phyloP scores from a whole-genome alignment of 2,329 filamentous ascomycete genomes.

The Fusarium tuaranense region DNA sequence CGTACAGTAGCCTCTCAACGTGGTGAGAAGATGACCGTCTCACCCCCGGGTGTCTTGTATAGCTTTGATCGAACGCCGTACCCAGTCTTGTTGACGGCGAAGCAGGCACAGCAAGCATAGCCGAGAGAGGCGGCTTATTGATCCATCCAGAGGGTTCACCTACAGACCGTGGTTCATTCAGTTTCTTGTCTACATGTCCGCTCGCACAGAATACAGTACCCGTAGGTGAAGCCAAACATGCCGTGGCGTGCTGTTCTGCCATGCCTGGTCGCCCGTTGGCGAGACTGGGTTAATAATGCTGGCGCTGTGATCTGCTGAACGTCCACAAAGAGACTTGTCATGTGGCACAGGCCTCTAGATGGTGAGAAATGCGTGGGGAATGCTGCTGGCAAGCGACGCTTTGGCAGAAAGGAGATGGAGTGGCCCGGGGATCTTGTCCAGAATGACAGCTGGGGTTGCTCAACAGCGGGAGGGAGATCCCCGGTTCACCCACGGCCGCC shows the following conservation, averaged over 20 bases:
- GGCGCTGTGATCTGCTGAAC: constrained; percentile 25
- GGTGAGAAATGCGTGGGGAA: constrained; percentile 25
- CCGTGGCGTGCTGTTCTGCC: constrained; percentile 22
- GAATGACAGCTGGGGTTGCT: constrained; percentile 32
- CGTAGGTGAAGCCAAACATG: constrained; percentile 27
- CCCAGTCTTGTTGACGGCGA: constrained; percentile 24
- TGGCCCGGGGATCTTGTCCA: constrained; percentile 38
- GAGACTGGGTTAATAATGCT: constrained; percentile 27
- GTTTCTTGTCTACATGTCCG: constrained; percentile 17
- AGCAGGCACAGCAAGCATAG: constrained; percentile 41
- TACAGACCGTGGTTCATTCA: constrained; percentile 22
- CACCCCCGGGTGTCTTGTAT: constrained; percentile 39
- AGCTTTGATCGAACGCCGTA: constrained; percentile 18
- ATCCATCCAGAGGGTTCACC: constrained; percentile 26
- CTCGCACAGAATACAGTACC: constrained; percentile 36
- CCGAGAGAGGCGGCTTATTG: constrained; percentile 36
- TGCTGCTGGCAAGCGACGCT: constrained; percentile 32
- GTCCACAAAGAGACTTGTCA: constrained; percentile 32
- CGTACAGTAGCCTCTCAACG: constrained; percentile 29
- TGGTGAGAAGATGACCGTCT: constrained; percentile 38
- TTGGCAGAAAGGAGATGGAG: constrained; percentile 26
- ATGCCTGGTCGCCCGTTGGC: constrained; percentile 37
- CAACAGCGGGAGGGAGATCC: constrained; percentile 39
- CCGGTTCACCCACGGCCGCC: constrained; percentile 27
- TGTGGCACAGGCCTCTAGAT: constrained; percentile 31